phyloP scores from a whole-genome alignment of 768 basidiomycete genomes.

The Harrya chromipes region DNA sequence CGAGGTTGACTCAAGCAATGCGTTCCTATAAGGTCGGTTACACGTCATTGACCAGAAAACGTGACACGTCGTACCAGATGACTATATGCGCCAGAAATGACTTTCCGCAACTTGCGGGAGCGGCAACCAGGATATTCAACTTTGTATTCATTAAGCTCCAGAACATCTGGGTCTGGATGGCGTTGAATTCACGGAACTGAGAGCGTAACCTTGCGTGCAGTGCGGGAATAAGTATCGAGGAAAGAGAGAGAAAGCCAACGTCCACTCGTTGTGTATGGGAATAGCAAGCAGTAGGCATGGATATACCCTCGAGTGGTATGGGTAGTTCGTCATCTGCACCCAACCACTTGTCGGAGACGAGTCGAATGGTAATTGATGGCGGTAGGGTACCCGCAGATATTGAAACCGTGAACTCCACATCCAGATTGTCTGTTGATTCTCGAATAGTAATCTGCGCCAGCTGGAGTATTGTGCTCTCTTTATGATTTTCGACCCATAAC shows the following conservation, averaged over 20 bases:
- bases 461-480: constrained; percentile 80
- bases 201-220: constrained; percentile 46
- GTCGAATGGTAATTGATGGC: constrained; percentile 67
- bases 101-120: constrained; percentile 81
- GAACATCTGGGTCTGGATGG: constrained; percentile 85
- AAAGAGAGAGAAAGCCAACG: constrained; percentile 69
- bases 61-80: constrained; percentile 57
- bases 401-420: constrained; percentile 79
- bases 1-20: constrained; percentile 38
- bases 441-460: constrained; percentile 71
- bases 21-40: constrained; percentile 47
- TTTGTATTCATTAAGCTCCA: constrained; percentile 76
- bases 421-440: constrained; percentile 53
- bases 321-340: constrained; percentile 77
- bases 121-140: constrained; percentile 68
- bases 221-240: constrained; percentile 43
- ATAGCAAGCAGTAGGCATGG: constrained; percentile 67
- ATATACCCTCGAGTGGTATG: constrained; percentile 61
- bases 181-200: constrained; percentile 62
- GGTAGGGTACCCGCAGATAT: constrained; percentile 59
- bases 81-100: constrained; percentile 66
- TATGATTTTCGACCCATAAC: constrained; percentile 91
- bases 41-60: constrained; percentile 5
- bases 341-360: constrained; percentile 89
- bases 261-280: constrained; percentile 63